Base-by-base conservation (phyloP, 1,139 yeast species). In the Sugiyamaella pinicola region DNA sequence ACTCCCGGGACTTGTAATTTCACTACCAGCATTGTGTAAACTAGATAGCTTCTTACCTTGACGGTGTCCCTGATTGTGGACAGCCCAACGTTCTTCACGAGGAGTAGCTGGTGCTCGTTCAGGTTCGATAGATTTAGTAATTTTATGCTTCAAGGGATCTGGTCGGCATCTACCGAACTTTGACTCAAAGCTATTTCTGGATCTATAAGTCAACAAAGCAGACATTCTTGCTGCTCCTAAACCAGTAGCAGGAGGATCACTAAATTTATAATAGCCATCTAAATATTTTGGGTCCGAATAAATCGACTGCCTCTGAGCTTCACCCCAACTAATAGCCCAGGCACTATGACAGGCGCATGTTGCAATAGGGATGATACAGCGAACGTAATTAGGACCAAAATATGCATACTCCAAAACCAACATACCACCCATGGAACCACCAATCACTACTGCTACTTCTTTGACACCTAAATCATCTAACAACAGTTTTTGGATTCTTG, bases 361-460 rank as follows among this genome's bases (percentile, higher is more conserved):
- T 1, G 99, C 99, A 53, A 93, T 74, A 0, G 97, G 95, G 19
- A 93, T 84, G 22, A 88, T 76, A 34, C 81, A 74, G 55, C 79
- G 79, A 17, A 93, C 96, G 64, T 82, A 93, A 2, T 76, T 79
- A 1, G 78, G 72, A n/a, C 88, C 86, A 60, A 81, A 86, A 65
- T 82, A 86, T 2, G 86, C 83, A 54, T 91, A 93, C 68, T 93
- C 99, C 60, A 93, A 73, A 0, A 93, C 91, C 50, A 90, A 73
- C 99, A 93, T 93, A n/a, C 99, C 99, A 35, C 99, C 99, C 99
- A 93, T 93, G 26, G 98, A 91, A 0, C 99, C 99, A 28, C 99
- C 99, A 54, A 93, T 81, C 3, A 87, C 95, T 48, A 85, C 81
- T 1, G 98, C 97, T 38, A 93, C 74, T 53, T 82, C 80, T 53